phyloP scores from a whole-genome alignment of 768 basidiomycete genomes.

The Boletus edulis region DNA sequence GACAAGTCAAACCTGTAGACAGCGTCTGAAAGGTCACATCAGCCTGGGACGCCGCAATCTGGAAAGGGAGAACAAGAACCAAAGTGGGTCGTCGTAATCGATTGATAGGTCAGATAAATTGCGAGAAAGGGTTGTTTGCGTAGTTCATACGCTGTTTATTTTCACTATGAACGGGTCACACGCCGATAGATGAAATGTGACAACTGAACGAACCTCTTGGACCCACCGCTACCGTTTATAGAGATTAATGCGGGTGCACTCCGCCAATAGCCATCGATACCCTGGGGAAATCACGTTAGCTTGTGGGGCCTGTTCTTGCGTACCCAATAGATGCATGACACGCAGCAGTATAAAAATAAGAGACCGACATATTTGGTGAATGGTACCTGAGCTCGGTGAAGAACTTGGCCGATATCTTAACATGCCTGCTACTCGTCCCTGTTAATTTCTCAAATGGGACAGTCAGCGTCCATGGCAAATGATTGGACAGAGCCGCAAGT shows the following conservation, averaged over 20 bases:
- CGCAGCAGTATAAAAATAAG: not conserved
- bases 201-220: not conserved
- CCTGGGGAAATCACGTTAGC: not conserved
- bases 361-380: slow-evolving; percentile 5
- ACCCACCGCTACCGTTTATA: not conserved
- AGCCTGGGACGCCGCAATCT: slow-evolving; percentile 9
- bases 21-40: not conserved
- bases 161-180: slow-evolving; percentile 5
- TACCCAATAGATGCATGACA: not conserved
- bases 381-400: slow-evolving; percentile 10
- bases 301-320: not conserved
- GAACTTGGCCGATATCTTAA: slow-evolving; percentile 2
- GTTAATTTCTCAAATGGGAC: not conserved
- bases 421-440: slow-evolving; percentile 13
- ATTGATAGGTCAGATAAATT: slow-evolving; percentile 10
- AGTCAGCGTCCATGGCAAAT: not conserved
- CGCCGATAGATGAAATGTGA: slow-evolving; percentile 5
- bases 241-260: not conserved
- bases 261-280: not conserved
- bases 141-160: slow-evolving; percentile 9
- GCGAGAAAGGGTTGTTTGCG: slow-evolving; percentile 9
- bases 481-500: not conserved
- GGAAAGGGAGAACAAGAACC: slow-evolving; percentile 7
- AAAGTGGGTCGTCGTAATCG: slow-evolving; percentile 12
- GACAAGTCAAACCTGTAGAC: slow-evolving; percentile 2